Conservation (phyloP, 2,329 filamentous ascomycete genomes). For the Alternaria hordeiaustralica region DNA sequence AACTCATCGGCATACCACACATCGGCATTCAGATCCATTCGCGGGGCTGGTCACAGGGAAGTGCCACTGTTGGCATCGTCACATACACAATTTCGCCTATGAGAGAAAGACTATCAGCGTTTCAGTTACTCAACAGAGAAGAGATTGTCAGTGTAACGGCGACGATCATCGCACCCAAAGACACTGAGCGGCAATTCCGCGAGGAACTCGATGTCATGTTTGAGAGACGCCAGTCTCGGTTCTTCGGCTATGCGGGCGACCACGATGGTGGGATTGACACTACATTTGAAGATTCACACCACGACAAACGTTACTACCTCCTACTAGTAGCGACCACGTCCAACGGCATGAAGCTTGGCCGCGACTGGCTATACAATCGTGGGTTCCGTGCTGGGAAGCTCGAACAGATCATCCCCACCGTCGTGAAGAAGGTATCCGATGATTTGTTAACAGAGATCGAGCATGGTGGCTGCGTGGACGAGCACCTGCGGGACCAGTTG, state of each 20-base stretch:
- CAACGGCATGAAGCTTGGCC: constrained; percentile 57
- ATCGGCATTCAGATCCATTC: constrained; percentile 53
- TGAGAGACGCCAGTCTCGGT: constrained; percentile 14
- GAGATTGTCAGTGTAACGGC: constrained; percentile 39
- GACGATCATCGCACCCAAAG: constrained; percentile 48
- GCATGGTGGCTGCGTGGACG: constrained; percentile 59
- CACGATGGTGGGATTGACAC: constrained; percentile 12
- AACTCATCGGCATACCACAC: constrained; percentile 57
- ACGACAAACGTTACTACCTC: constrained; percentile 58
- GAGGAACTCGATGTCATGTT: constrained; percentile 36
- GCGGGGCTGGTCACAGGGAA: constrained; percentile 63
- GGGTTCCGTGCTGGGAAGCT: constrained; percentile 27
- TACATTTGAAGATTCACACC: constrained; percentile 52
- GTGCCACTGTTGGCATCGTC: constrained; percentile 55
- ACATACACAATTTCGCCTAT: constrained; percentile 58
- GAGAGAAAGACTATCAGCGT: constrained; percentile 39
- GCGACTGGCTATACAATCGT: constrained; percentile 58
- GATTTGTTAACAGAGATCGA: constrained; percentile 56
- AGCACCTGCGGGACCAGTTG: constrained; percentile 64
- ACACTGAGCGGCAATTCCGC: constrained; percentile 38
- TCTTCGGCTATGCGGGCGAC: constrained; percentile 11
- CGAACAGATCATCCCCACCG: constrained; percentile 34
- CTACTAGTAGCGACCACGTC: constrained; percentile 62
- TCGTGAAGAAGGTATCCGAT: constrained; percentile 54
- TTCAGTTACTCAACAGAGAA: constrained; percentile 43